phyloP scores from a whole-genome alignment of 2,329 filamentous ascomycete species.

The Aureobasidium sp. region DNA sequence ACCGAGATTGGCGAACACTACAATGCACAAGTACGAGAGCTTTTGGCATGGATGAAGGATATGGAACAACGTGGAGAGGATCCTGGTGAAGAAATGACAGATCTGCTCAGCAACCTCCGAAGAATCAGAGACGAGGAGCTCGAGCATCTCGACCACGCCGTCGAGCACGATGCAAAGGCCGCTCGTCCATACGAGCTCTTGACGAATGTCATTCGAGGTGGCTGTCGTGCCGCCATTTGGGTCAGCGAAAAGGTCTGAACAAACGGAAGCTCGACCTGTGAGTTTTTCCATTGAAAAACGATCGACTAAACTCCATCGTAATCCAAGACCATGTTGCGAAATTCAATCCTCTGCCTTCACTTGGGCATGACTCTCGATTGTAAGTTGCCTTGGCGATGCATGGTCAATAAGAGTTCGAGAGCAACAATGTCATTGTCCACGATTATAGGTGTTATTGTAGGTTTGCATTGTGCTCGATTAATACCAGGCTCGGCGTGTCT shows the following conservation, averaged over 20 bases:
- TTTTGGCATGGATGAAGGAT: constrained; percentile 73
- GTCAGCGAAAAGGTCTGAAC: constrained; percentile 65
- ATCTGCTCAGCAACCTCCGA: constrained; percentile 66
- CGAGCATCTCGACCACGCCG: constrained; percentile 91
- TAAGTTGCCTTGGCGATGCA: background rate
- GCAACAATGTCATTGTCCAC: background rate
- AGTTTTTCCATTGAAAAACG: background rate
- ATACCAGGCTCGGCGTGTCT: background rate
- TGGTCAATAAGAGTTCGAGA: background rate
- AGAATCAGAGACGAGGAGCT: constrained; percentile 91
- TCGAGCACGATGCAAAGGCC: constrained; percentile 86
- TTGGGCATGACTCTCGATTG: background rate
- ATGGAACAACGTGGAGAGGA: constrained; percentile 74
- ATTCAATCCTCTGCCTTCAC: background rate
- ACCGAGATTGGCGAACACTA: constrained; percentile 97
- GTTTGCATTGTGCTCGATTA: background rate
- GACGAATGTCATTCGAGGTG: constrained; percentile 79
- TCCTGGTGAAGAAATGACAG: constrained; percentile 67
- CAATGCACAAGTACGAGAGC: constrained; percentile 76
- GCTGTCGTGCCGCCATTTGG: constrained; percentile 89
- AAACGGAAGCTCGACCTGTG: background rate
- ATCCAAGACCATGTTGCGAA: background rate
- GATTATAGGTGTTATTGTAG: background rate
- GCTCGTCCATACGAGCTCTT: constrained; percentile 85
- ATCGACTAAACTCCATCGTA: background rate